Evolutionary conservation across 441 rosid genomes (phyloP).

Genomic region (Jatropha multifida): DNA sequence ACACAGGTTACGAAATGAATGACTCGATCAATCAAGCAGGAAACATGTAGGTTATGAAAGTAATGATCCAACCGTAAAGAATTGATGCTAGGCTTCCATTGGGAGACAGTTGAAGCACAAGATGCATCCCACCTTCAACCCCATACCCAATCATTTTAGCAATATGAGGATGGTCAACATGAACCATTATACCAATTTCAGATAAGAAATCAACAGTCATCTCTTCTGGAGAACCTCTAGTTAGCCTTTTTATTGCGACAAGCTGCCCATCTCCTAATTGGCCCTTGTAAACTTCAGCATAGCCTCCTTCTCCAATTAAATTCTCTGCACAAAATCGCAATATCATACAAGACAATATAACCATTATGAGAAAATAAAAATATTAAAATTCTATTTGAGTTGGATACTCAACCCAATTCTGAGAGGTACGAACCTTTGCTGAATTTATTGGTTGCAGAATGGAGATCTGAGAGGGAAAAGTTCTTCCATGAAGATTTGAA

Average conservation of each 20-base stretch:
- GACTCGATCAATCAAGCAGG: background rate
- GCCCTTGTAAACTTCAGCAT: constrained; percentile 88
- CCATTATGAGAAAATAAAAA: background rate
- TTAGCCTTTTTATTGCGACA: constrained; percentile 75
- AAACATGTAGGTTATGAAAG: constrained; percentile 5
- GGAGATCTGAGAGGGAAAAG: constrained; percentile 60
- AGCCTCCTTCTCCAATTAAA: constrained; percentile 95
- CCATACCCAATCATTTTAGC: constrained; percentile 89
- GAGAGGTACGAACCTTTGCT: constrained; percentile 53
- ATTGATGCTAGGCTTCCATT: constrained; percentile 86
- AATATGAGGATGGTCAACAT: constrained; percentile 87
- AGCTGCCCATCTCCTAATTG: constrained; percentile 52
- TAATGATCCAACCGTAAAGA: constrained; percentile 58
- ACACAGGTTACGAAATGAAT: constrained; percentile 6
- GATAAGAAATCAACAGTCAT: constrained; percentile 84
- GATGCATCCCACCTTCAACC: constrained; percentile 96
- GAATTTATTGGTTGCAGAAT: constrained; percentile 68
- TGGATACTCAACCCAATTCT: background rate
- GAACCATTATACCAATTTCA: constrained; percentile 90
- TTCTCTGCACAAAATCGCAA: constrained; percentile 43
- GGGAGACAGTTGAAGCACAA: constrained; percentile 84
- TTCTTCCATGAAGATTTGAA: constrained; percentile 83
- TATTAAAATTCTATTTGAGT: background rate
- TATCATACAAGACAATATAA: background rate
- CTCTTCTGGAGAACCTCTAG: constrained; percentile 79